These are phyloP conservation scores for Trifolium subterraneum DNA, from an alignment of 306 rosid species.

Conservation along the genomic window DNA sequence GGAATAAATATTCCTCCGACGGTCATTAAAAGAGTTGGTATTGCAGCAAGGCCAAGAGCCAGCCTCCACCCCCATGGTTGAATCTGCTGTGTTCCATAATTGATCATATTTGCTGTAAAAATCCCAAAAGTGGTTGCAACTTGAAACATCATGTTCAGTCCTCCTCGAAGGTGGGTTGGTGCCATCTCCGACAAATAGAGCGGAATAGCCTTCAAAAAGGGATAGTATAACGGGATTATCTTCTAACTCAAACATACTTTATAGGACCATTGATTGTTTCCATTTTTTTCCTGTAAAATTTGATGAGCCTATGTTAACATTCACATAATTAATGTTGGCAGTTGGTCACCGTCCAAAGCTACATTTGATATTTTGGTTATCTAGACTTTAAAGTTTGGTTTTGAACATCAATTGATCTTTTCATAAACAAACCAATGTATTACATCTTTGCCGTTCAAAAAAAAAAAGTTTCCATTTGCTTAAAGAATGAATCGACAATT, in stretches of 20 bases:
- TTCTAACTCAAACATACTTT: slow-evolving; percentile 23
- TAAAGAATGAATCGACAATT: background rate
- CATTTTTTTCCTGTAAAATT: slow-evolving; percentile 33
- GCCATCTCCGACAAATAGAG: slow-evolving; percentile 93
- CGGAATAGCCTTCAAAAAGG: slow-evolving; percentile 75
- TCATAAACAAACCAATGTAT: background rate
- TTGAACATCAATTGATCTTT: background rate
- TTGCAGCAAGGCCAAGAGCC: slow-evolving; percentile 79
- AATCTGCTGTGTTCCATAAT: slow-evolving; percentile 77
- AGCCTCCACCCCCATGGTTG: slow-evolving; percentile 92
- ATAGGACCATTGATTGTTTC: slow-evolving; percentile 27
- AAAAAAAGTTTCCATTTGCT: background rate
- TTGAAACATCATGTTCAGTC: slow-evolving; percentile 90
- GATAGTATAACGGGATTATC: slow-evolving; percentile 26
- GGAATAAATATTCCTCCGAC: slow-evolving; percentile 81
- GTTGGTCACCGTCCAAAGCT: background rate
- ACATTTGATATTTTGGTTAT: background rate
- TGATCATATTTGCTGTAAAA: slow-evolving; percentile 88
- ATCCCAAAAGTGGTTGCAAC: slow-evolving; percentile 87
- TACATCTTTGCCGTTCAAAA: no score
- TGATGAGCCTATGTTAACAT: background rate
- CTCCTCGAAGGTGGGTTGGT: slow-evolving; percentile 90
- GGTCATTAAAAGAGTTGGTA: slow-evolving; percentile 76
- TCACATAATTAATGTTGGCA: background rate
- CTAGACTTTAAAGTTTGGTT: background rate